Evolutionary conservation across 2,329 filamentous ascomycete species (phyloP).

Genomic region (Paracoccidioides lutzii): DNA sequence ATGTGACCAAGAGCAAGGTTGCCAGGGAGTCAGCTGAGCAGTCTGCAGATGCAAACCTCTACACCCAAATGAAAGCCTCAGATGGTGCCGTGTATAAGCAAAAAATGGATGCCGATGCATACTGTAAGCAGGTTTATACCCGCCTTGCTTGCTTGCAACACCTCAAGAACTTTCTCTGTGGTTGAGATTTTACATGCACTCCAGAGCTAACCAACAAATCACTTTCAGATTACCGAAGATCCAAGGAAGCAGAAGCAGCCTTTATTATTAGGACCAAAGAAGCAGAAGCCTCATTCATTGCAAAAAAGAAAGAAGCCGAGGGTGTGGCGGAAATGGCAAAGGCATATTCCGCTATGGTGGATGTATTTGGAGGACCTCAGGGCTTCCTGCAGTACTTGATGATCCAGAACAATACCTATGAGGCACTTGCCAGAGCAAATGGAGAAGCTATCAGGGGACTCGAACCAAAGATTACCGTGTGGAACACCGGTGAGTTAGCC

Average conservation of each 20-base stretch:
- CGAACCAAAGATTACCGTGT: slow-evolving; percentile 80
- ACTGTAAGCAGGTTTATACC: slow-evolving; percentile 15
- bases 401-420: slow-evolving; percentile 70
- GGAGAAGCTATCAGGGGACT: slow-evolving; percentile 61
- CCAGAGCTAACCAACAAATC: slow-evolving; percentile 3
- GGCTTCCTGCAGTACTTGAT: slow-evolving; percentile 75
- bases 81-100: slow-evolving; percentile 36
- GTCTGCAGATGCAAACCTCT: slow-evolving; percentile 38
- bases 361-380: slow-evolving; percentile 63
- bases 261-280: slow-evolving; percentile 53
- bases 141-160: neutral
- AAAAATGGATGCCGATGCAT: slow-evolving; percentile 29
- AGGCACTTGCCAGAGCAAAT: slow-evolving; percentile 65
- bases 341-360: slow-evolving; percentile 60
- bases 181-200: neutral
- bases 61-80: slow-evolving; percentile 39
- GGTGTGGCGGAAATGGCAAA: slow-evolving; percentile 65
- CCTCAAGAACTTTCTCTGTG: neutral
- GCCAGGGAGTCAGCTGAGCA: slow-evolving; percentile 33
- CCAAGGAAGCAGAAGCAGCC: slow-evolving; percentile 37
- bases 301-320: slow-evolving; percentile 60
- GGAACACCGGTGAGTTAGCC: slow-evolving; percentile 55
- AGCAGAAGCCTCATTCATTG: slow-evolving; percentile 51
- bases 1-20: slow-evolving; percentile 60
- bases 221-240: slow-evolving; percentile 17